phyloP scores from a whole-genome alignment of 257 asterid genomes.

The Capsicum rhomboideum region DNA sequence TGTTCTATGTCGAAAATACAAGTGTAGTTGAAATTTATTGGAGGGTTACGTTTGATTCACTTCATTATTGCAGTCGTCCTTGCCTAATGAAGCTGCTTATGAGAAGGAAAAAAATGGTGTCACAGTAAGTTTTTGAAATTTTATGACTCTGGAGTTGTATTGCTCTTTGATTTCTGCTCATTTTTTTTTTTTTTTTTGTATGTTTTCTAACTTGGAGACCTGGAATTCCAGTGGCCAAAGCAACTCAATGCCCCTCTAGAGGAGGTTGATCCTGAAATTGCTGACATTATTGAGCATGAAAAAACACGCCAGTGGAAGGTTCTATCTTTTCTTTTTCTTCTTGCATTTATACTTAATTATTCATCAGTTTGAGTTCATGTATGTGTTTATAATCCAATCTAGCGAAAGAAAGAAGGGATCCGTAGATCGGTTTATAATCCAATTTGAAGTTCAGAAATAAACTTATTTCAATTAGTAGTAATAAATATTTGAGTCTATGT shows the following conservation, averaged over 20 bases:
- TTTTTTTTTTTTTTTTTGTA: neutral
- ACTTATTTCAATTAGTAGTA: neutral
- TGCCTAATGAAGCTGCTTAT: slow-evolving; percentile 59
- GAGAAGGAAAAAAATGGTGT: slow-evolving; percentile 72
- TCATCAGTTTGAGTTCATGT: neutral
- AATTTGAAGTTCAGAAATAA: neutral
- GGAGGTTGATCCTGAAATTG: slow-evolving; percentile 77
- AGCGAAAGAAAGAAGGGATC: neutral
- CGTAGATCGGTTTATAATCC: neutral
- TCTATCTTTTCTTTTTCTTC: neutral
- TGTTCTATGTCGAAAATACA: neutral
- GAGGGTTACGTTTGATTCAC: neutral
- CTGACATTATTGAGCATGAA: slow-evolving; percentile 83
- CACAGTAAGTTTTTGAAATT: slow-evolving; percentile 31
- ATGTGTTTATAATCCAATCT: neutral
- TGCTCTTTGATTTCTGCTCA: neutral
- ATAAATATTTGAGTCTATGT: neutral
- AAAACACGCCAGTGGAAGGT: slow-evolving; percentile 98
- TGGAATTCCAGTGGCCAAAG: slow-evolving; percentile 53
- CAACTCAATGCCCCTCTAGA: slow-evolving; percentile 72
- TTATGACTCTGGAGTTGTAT: neutral
- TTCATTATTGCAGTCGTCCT: slow-evolving; percentile 48
- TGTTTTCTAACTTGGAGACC: neutral
- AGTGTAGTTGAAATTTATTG: neutral
- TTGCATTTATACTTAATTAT: neutral